phyloP scores from a whole-genome alignment of 2,329 filamentous ascomycete species.

The Neofusicoccum sp. region DNA sequence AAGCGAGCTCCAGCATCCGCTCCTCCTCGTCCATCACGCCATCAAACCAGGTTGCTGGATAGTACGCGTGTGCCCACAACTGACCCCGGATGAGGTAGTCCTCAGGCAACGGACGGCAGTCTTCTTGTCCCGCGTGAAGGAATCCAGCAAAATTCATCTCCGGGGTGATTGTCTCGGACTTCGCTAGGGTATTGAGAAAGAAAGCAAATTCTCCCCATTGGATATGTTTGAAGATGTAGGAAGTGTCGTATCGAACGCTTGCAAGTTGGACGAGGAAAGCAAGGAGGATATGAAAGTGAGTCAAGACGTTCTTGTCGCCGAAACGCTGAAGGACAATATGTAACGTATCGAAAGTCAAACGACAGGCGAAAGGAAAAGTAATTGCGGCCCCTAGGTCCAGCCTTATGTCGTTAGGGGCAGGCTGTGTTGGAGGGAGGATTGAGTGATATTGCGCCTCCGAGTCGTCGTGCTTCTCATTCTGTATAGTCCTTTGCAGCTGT shows the following conservation, averaged over 20 bases:
- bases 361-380: slow-evolving; percentile 38
- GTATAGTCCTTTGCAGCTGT: slow-evolving; percentile 23
- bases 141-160: slow-evolving; percentile 42
- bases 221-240: slow-evolving; percentile 37
- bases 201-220: slow-evolving; percentile 58
- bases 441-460: neutral
- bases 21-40: slow-evolving; percentile 69
- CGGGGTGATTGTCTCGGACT: slow-evolving; percentile 1
- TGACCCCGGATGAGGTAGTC: slow-evolving; percentile 69
- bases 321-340: slow-evolving; percentile 54
- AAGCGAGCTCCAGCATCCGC: slow-evolving; percentile 63
- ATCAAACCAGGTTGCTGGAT: slow-evolving; percentile 62
- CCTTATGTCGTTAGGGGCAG: neutral
- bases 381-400: slow-evolving; percentile 24
- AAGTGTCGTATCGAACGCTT: slow-evolving; percentile 34
- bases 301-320: slow-evolving; percentile 61
- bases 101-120: slow-evolving; percentile 64
- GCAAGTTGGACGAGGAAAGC: slow-evolving; percentile 59
- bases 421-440: neutral
- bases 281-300: slow-evolving; percentile 65
- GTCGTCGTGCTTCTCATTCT: neutral
- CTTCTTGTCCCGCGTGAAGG: slow-evolving; percentile 48
- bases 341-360: slow-evolving; percentile 50
- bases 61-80: slow-evolving; percentile 62
- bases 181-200: slow-evolving; percentile 56